Conservation (phyloP, 2,329 filamentous ascomycete species). For the Penicillium thymicola region DNA sequence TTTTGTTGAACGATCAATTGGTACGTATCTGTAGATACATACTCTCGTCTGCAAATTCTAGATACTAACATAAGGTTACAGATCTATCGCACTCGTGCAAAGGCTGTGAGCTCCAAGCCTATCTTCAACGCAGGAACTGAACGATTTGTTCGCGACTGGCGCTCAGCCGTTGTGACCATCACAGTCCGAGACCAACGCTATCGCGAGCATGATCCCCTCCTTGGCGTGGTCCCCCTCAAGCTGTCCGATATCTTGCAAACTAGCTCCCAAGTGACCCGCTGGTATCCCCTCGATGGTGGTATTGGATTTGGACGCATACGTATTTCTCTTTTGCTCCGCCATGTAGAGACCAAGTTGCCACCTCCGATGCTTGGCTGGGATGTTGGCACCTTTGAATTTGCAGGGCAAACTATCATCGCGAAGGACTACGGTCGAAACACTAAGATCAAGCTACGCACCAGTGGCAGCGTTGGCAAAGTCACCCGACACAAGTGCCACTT, state of each 20-base stretch:
- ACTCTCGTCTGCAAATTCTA: no score
- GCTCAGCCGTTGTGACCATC: constrained; percentile 78
- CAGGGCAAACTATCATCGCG: constrained; percentile 66
- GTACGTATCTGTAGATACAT: constrained; percentile 38
- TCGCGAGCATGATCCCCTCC: constrained; percentile 88
- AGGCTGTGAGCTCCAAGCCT: constrained; percentile 89
- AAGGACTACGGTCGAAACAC: constrained; percentile 59
- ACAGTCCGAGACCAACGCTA: constrained; percentile 86
- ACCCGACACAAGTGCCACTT: constrained; percentile 60
- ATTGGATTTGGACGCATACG: constrained; percentile 87
- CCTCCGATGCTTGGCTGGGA: constrained; percentile 87
- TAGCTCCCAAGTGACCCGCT: constrained; percentile 79
- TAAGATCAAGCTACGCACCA: constrained; percentile 76
- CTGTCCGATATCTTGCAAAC: constrained; percentile 84
- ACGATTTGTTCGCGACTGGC: constrained; percentile 89
- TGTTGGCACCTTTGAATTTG: constrained; percentile 89
- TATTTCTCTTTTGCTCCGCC: constrained; percentile 85
- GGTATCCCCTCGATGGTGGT: constrained; percentile 95
- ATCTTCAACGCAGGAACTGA: constrained; percentile 98
- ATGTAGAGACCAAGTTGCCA: constrained; percentile 81
- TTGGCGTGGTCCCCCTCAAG: constrained; percentile 86
- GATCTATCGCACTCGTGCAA: constrained; percentile 89
- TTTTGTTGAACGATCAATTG: constrained; percentile 82
- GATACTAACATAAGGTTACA: constrained; percentile 24
- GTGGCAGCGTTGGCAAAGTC: constrained; percentile 73